Evolutionary conservation across 768 basidiomycete genomes (phyloP), one percentile per base, ranked within the genome.

Genomic region (Omphalotus guepiniiformis): DNA sequence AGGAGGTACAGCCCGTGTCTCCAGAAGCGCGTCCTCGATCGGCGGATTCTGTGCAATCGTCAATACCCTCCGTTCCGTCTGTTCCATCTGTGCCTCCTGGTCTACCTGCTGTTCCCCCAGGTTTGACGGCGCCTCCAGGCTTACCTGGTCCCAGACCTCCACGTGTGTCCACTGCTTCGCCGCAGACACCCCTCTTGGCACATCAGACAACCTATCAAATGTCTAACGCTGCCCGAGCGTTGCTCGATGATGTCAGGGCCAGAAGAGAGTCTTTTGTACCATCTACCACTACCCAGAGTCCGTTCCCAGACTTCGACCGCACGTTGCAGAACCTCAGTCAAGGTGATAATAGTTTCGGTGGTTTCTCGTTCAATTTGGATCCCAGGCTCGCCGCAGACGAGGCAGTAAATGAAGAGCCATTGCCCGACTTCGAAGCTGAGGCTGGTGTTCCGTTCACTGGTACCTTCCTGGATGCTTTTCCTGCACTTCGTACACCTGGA

Each of bases 301-400:
- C 88, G 9, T 94, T 94, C 76, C 93, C 92, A 8, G 92, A 94
- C 53, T 82, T 94, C 54, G 91, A 93, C 62, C 80, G 88, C 25
- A 91, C 88, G 16, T 70, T 93, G 37, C 81, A 86, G 58, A 82
- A 78, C 39, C 70, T 93, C 35, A 80, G 78, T 42, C 77, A 75
- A 6, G 80, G 73, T 35, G 85, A 85, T 53, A 76, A 67, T 25
- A 78, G 71, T 43, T 74, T 74, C 57, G 73, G 79, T 26, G 81
- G 85, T 7, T 93, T 93, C 69, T 90, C 84, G 62, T 93, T 94
- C 68, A 92, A 83, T 63, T 68, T 93, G 36, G 90, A 91, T 63
- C 85, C 86, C 22, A 88, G 83, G 55, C 69, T 91, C 22, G 85
- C 81, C 5, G 74, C 65, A 22, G 57, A 73, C 25, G 73, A 76